Percentiles rank a stretch among this genome's conserved stretches.
These are phyloP conservation scores for Nectriaceae sp. DNA, from an alignment of 2,329 filamentous ascomycete species.

Conservation along the genomic window DNA sequence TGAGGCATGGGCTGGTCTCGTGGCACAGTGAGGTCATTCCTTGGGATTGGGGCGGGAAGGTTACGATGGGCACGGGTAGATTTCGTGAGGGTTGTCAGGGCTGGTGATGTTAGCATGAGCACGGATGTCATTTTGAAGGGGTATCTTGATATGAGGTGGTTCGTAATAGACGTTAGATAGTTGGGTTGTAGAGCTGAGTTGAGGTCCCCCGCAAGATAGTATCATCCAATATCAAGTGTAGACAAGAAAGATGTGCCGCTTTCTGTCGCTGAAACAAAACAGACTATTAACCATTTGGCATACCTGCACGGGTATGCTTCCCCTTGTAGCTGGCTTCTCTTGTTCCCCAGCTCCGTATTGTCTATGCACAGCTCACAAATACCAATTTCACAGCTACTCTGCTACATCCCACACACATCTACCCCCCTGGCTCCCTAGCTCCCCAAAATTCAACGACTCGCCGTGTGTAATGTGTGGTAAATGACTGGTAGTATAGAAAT, in stretches of 20 bases:
- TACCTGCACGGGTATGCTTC: slow-evolving; percentile 17
- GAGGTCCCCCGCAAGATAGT: slow-evolving; percentile 6
- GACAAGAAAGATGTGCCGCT: slow-evolving; percentile 17
- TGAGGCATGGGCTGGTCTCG: too few species aligned
- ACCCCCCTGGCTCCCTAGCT: background rate
- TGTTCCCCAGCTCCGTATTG: too few species aligned
- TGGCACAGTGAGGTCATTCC: too few species aligned
- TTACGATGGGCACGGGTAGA: too few species aligned
- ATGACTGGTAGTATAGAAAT: slow-evolving; percentile 25
- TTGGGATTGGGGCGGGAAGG: too few species aligned
- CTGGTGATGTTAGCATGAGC: too few species aligned
- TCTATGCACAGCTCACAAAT: too few species aligned
- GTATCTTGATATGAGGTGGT: too few species aligned
- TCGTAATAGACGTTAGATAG: background rate
- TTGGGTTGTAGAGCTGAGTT: background rate
- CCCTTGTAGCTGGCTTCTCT: slow-evolving; percentile 6
- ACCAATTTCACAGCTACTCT: too few species aligned
- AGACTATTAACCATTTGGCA: slow-evolving; percentile 15
- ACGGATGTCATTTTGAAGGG: too few species aligned
- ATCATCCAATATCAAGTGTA: slow-evolving; percentile 11
- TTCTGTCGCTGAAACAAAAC: slow-evolving; percentile 21
- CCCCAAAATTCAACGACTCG: slow-evolving; percentile 14
- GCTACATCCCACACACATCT: too few species aligned
- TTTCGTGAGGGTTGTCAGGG: too few species aligned
- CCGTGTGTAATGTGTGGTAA: slow-evolving; percentile 24